phyloP scores from a whole-genome alignment of 352 stramenopile genomes.

The Phytophthora rubi region DNA sequence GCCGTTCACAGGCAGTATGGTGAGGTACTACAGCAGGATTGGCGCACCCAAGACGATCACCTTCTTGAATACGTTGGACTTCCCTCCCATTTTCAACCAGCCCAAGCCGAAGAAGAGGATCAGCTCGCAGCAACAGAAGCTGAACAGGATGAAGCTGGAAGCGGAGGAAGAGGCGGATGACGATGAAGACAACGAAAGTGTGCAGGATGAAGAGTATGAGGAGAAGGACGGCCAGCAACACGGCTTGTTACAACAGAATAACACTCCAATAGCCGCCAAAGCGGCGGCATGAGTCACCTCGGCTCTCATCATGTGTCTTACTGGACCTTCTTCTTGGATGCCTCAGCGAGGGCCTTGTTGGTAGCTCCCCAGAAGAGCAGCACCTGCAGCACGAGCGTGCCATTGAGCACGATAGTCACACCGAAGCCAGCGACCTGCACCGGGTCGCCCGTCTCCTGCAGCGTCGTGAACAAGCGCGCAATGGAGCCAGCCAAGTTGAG shows the following conservation, averaged over 20 bases:
- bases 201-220: slow-evolving; percentile 29
- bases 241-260: slow-evolving; percentile 35
- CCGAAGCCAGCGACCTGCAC: slow-evolving; percentile 75
- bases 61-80: slow-evolving; percentile 77
- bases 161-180: slow-evolving; percentile 39
- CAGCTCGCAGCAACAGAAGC: slow-evolving; percentile 42
- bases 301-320: slow-evolving; percentile 29
- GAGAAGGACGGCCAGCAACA: slow-evolving; percentile 41
- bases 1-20: slow-evolving; percentile 70
- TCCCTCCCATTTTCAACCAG: slow-evolving; percentile 74
- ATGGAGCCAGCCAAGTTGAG: slow-evolving; percentile 85
- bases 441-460: slow-evolving; percentile 86
- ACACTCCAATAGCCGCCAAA: slow-evolving; percentile 24
- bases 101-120: slow-evolving; percentile 62
- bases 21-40: slow-evolving; percentile 73
- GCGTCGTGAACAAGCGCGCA: slow-evolving; percentile 86
- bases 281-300: slow-evolving; percentile 24
- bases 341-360: slow-evolving; percentile 66
- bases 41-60: slow-evolving; percentile 79
- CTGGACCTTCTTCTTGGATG: slow-evolving; percentile 75
- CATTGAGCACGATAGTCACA: slow-evolving; percentile 80
- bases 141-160: slow-evolving; percentile 38
- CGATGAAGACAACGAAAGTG: slow-evolving; percentile 40
- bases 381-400: slow-evolving; percentile 79
- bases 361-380: slow-evolving; percentile 85